Percentiles rank a stretch among this genome's conserved stretches.
Conservation (phyloP, 2,329 filamentous ascomycete genomes). For the Fusarium pilosicola region DNA sequence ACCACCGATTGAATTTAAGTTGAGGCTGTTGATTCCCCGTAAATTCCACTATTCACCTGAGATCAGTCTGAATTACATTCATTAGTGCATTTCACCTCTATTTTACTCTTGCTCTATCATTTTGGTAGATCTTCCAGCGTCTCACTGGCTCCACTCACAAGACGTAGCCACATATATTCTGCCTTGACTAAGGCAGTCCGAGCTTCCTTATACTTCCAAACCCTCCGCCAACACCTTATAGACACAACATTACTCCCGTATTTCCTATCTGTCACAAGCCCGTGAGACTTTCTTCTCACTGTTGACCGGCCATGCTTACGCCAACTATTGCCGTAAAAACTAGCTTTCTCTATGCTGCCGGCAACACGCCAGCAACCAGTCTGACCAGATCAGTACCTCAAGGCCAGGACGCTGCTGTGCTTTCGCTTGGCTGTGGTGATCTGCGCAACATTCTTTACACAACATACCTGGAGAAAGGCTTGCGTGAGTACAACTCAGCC, state of each 20-base stretch:
- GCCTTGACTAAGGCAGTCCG: not conserved
- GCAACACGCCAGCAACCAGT: constrained; percentile 64
- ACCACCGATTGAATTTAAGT: not conserved
- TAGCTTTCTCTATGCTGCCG: constrained; percentile 58
- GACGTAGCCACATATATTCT: not conserved
- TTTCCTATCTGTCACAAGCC: not conserved
- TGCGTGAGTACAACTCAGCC: constrained; percentile 45
- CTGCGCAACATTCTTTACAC: constrained; percentile 67
- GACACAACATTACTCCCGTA: not conserved
- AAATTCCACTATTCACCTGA: not conserved
- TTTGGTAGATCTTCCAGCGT: constrained; percentile 1
- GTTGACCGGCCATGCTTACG: constrained; percentile 48
- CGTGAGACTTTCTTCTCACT: not conserved
- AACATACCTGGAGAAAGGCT: constrained; percentile 52
- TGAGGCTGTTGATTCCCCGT: not conserved
- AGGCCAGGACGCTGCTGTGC: constrained; percentile 59
- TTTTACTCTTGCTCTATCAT: not conserved
- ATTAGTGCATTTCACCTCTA: not conserved
- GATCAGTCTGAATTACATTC: no score
- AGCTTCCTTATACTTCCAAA: not conserved
- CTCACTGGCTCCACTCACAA: constrained; percentile 9
- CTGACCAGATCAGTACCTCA: constrained; percentile 60
- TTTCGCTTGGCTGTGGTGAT: constrained; percentile 68
- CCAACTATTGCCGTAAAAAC: constrained; percentile 48
- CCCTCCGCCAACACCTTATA: not conserved